A percentile compares a stretch with the other conserved stretches of the same genome.
phyloP scores from a whole-genome alignment of 768 basidiomycete species.

The Peribolospora baueri region DNA sequence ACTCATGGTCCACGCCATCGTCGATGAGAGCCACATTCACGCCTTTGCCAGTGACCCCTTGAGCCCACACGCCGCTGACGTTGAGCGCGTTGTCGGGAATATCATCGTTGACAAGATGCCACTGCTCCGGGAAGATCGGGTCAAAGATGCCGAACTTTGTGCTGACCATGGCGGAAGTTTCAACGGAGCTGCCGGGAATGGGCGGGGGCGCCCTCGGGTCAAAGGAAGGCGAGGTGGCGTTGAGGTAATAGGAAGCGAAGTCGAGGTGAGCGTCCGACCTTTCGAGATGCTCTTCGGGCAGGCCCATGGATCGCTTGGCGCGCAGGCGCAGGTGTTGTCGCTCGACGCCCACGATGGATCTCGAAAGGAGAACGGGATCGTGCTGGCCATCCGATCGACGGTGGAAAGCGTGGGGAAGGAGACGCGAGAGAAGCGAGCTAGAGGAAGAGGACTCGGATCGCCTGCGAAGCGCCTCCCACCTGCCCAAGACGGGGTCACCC shows the following conservation, averaged over 20 bases:
- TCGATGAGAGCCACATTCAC: slow-evolving; percentile 74
- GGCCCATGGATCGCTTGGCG: neutral
- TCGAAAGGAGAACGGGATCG: neutral
- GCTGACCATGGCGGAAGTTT: slow-evolving; percentile 20
- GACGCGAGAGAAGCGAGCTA: too few relatives aligned
- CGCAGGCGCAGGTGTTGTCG: neutral
- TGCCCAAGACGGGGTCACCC: slow-evolving; percentile 15
- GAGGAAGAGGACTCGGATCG: slow-evolving; percentile 21
- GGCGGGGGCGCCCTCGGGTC: neutral
- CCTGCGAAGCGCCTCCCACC: slow-evolving; percentile 24
- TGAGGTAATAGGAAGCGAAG: slow-evolving; percentile 2
- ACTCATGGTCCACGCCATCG: slow-evolving; percentile 64
- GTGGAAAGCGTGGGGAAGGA: neutral
- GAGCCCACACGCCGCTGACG: slow-evolving; percentile 73
- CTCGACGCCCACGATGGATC: too few relatives aligned
- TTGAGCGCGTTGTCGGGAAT: slow-evolving; percentile 56
- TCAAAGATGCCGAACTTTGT: slow-evolving; percentile 45
- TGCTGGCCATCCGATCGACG: neutral
- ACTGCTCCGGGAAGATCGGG: slow-evolving; percentile 61
- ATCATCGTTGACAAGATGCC: slow-evolving; percentile 82
- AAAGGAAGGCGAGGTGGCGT: neutral
- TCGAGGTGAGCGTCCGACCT: neutral
- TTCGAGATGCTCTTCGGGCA: neutral
- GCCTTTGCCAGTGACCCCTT: slow-evolving; percentile 67
- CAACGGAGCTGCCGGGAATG: slow-evolving; percentile 4